Evolutionary conservation across 208 protist genomes (phyloP).

Genomic region (Entamoeba moshkovskii): DNA sequence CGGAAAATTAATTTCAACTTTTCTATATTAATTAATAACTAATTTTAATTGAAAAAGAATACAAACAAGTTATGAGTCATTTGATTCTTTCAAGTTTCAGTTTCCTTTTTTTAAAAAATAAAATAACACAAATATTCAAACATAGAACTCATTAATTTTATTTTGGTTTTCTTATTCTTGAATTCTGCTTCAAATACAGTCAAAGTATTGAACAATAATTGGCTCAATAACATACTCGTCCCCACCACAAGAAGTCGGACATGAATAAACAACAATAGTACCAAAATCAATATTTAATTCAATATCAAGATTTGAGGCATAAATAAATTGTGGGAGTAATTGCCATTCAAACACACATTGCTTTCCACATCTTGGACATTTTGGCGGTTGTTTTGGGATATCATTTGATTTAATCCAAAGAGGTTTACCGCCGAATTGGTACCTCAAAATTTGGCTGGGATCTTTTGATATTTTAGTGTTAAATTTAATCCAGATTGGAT

Average conservation of each 20-base stretch:
- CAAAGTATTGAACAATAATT: background rate
- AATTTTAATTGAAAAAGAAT: no score
- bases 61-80: no score
- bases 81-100: no score
- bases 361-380: background rate
- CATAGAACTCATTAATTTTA: no score
- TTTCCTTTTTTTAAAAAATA: no score
- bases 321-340: constrained; percentile 4
- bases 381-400: background rate
- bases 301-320: background rate
- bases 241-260: background rate
- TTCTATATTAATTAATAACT: no score
- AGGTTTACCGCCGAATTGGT: background rate
- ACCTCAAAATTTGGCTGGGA: background rate
- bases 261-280: background rate
- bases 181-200: no score
- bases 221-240: background rate
- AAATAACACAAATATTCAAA: no score
- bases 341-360: background rate
- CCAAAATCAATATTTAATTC: background rate
- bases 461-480: background rate
- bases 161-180: no score
- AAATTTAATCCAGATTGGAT: background rate
- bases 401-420: background rate
- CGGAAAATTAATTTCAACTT: no score